Evolutionary conservation across 1,284 basidiomycete species (phyloP), one percentile per base, ranked within the genome.

Genomic region (Ustilago esculenta): DNA sequence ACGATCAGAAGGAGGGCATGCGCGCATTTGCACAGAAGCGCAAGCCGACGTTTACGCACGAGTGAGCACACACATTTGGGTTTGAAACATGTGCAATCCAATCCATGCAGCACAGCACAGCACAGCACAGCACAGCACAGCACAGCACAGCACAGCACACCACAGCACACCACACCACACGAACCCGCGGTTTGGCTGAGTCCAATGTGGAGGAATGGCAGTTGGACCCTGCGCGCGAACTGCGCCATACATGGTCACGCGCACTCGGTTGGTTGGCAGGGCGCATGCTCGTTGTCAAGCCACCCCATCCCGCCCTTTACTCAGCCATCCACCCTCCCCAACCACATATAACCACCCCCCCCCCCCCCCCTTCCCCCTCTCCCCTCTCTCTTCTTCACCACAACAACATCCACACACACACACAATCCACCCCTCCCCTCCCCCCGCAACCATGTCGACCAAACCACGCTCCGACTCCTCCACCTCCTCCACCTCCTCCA

Each of bases 1-100:
- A 90, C 64, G 95, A 98, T 83, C 95, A 98, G 85, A 98, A 98
- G 86, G 94, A 98, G 84, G 92, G 94, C 23, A 98, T 97, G 95
- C 82, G 86, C 33, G 95, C 94, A n/a, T 98, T 98, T 80, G 89
- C 89, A n/a, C 92, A 97, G 84, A 98, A 98, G 87, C 88, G 95
- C 81, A 92, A 92, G 53, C 70, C 76, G 29, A 53, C 27, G 33
- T 78, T 78, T 33, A 75, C 64, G 58, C 71, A 78, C 63, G 65
- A 76, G 72, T 78, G 68, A 57, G n/a, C n/a, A n/a, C n/a, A n/a
- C n/a, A n/a, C n/a, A n/a, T n/a, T n/a, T n/a, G n/a, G n/a, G n/a
- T n/a, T n/a, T n/a, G n/a, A n/a, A n/a, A n/a, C n/a, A n/a, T n/a
- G n/a, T n/a, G n/a, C n/a, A n/a, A n/a, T n/a, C n/a, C n/a, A n/a